Base-by-base conservation (phyloP, 805 yeast species). In the Starmerella davenportii region DNA sequence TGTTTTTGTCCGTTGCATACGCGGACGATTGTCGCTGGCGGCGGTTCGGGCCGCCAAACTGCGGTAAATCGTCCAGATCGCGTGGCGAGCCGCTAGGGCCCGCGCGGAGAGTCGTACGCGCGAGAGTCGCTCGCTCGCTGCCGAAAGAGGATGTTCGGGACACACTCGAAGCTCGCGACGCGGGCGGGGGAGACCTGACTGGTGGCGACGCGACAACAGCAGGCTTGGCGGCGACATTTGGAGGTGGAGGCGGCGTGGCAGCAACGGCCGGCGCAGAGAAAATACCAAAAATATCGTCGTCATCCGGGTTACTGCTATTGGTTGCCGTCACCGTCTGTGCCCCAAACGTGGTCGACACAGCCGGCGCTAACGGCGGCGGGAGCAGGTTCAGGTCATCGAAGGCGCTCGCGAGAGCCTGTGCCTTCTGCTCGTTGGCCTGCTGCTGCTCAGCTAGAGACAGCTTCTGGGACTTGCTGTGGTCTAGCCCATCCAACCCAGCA, bases 371-470 rank as follows among this genome's bases (percentile, higher is more conserved):
- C 9, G 20, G 29, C 11, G 33, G 25, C 13, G 41, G 49, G n/a
- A 55, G 48, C 36, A 51, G 36, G 37, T 53, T 59, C 9, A 57
- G 46, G 8, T 52, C 53, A 5, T 47, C 41, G 50, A 57, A 52
- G 14, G 48, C 43, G 17, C 36, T 29, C 21, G 36, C 43, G 14
- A 41, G 30, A 18, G 20, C 30, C 16, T 39, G 39, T 19, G 37
- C 30, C 29, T 40, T 28, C 14, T 37, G 33, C 35, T 48, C 43
- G 17, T 43, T 39, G 2, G 38, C 36, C 37, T 41, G 42, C 36
- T 43, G 51, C 30, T 58, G 52, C 38, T 57, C 60, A 16, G 51
- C 53, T 18, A 57, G 51, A 25, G 60, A 49, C 29, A 51, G 49
- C 30, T 51, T 46, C n/a, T 48, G 45, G 31, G 43, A 47, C n/a